Percentiles rank a stretch among this genome's conserved stretches.
Conservation (phyloP, 2,329 filamentous ascomycete genomes). For the Fonsecaea pedrosoi region DNA sequence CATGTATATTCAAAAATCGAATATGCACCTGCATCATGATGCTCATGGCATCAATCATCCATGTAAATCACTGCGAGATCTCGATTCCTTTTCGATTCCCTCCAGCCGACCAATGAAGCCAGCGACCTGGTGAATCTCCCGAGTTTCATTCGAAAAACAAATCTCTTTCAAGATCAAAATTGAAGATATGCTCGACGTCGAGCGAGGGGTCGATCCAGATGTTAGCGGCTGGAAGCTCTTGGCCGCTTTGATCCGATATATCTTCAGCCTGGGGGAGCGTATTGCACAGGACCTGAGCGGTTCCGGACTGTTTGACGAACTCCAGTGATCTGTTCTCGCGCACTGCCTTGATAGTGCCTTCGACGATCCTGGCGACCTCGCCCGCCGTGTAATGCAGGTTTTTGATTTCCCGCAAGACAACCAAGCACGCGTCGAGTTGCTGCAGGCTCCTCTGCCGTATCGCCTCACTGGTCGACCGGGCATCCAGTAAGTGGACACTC, state of each 20-base stretch:
- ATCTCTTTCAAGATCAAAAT: neutral
- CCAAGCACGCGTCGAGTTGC: constrained; percentile 14
- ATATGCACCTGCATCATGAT: too few relatives aligned
- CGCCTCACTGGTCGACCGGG: constrained; percentile 10
- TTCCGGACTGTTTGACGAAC: neutral
- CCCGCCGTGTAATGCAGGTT: constrained; percentile 16
- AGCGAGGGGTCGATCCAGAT: constrained; percentile 4
- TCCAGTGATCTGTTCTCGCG: neutral
- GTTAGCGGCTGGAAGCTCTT: neutral
- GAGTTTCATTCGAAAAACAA: constrained; percentile 1
- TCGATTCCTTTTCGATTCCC: too few relatives aligned
- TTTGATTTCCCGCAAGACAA: constrained; percentile 11
- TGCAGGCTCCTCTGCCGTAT: neutral
- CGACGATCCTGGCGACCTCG: constrained; percentile 15
- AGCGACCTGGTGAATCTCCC: neutral
- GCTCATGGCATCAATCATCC: too few relatives aligned
- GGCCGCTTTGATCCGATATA: neutral
- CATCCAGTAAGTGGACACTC: constrained; percentile 19
- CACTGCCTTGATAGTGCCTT: neutral
- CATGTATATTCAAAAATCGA: too few relatives aligned
- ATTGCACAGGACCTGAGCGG: neutral
- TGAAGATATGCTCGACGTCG: neutral
- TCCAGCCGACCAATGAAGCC: too few relatives aligned
- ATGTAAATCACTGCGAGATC: too few relatives aligned
- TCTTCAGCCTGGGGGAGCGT: neutral